phyloP scores from a whole-genome alignment of 2,329 filamentous ascomycete species.

The Lojkania enalia region DNA sequence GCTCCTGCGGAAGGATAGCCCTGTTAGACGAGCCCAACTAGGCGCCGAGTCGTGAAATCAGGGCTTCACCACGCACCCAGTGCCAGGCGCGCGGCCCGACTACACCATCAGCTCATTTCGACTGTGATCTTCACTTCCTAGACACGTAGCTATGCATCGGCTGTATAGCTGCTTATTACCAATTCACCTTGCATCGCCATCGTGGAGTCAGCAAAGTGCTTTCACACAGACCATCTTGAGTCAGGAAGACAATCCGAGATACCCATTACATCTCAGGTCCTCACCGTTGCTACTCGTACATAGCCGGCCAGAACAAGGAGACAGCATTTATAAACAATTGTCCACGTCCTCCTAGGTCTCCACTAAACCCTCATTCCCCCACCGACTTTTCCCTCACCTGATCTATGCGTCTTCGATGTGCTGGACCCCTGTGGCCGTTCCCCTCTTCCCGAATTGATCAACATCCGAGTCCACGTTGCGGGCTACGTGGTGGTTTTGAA shows the following conservation, averaged over 20 bases:
- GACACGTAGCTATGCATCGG: slow-evolving; percentile 16
- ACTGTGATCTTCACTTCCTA: slow-evolving; percentile 11
- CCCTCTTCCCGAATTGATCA: slow-evolving; percentile 20
- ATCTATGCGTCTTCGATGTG: slow-evolving; percentile 33
- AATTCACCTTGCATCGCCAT: too few relatives aligned
- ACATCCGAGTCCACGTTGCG: slow-evolving; percentile 32
- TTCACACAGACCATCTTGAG: too few relatives aligned
- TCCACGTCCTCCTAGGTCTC: too few relatives aligned
- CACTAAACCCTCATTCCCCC: not conserved
- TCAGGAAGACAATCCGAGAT: too few relatives aligned
- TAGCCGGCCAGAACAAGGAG: too few relatives aligned
- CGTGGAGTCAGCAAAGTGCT: too few relatives aligned
- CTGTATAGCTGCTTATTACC: not conserved
- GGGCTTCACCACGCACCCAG: not conserved
- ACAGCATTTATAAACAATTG: too few relatives aligned
- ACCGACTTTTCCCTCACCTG: not conserved
- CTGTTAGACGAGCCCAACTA: slow-evolving; percentile 6
- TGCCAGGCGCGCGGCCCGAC: slow-evolving; percentile 5
- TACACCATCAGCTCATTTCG: not conserved
- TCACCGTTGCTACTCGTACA: too few relatives aligned
- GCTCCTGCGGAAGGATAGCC: slow-evolving; percentile 7
- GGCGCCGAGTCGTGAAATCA: not conserved
- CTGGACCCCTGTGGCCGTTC: slow-evolving; percentile 24
- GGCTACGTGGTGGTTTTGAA: slow-evolving; percentile 34
- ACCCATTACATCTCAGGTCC: too few relatives aligned